phyloP scores from a whole-genome alignment of 2,329 filamentous ascomycete species.

The Verticillium albo-atrum region DNA sequence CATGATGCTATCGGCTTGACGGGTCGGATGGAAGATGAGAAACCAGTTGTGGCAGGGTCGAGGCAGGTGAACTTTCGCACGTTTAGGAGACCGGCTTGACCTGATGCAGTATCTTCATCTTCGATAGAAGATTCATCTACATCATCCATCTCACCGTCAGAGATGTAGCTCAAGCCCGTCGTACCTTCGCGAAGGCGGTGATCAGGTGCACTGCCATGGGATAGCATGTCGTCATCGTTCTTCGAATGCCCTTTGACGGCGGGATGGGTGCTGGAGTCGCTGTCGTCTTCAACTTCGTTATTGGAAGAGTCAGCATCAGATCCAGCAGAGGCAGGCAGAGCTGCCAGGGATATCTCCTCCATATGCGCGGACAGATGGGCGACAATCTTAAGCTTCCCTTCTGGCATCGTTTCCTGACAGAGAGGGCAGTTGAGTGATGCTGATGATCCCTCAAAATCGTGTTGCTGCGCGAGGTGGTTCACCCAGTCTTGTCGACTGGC shows the following conservation, averaged over 20 bases:
- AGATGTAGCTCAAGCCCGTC: no score
- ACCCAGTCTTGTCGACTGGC: not conserved
- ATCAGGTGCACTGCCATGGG: no score
- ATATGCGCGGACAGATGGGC: not conserved
- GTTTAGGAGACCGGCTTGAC: no score
- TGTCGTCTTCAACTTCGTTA: not conserved
- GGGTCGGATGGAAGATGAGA: no score
- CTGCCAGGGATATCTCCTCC: constrained; percentile 3
- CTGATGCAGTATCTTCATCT: no score
- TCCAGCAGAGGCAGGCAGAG: constrained; percentile 29
- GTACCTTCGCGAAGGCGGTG: no score
- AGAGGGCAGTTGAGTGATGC: not conserved
- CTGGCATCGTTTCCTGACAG: not conserved
- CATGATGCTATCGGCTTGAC: no score
- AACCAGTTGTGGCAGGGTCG: no score
- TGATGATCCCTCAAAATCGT: not conserved
- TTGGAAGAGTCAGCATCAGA: constrained; percentile 13
- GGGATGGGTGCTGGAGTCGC: not conserved
- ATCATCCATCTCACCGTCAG: no score
- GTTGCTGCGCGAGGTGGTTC: not conserved
- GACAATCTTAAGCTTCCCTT: not conserved
- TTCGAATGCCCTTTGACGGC: not conserved
- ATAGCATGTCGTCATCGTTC: not conserved
- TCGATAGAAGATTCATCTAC: no score
- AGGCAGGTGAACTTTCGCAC: no score